Evolutionary conservation across 352 stramenopile genomes (phyloP), one percentile per base, ranked within the genome.

Genomic region (Detonula confervacea): DNA sequence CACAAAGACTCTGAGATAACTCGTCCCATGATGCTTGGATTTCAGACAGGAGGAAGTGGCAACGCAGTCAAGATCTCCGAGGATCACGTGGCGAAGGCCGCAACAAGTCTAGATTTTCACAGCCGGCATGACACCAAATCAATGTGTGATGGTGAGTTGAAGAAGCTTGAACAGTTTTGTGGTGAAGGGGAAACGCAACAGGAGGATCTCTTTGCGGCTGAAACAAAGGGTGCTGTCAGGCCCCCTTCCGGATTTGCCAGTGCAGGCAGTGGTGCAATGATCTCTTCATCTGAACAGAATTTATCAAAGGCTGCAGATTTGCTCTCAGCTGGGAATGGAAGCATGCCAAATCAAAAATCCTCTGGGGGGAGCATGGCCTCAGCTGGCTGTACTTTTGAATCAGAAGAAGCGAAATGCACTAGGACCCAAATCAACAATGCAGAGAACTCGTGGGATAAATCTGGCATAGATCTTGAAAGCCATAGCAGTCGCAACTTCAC

Each of bases 21-120:
- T 4, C 12, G 39, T 20, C 39, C 39, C 16, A 49, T 20, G 39
- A 49, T 30, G 35, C 46, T 56, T 39, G 56, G 56, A 8, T 68
- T 77, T 68, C 11, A 24, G 12, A 68, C 37, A 4, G 67, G 6
- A 54, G 67, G 67, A n/a, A 77, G 67, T 55, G 56, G 67, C 18
- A 67, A 46, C 55, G 67, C 67, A 33, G 59, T 77, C 12, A 24
- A 29, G 8, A 46, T 77, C 2, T 60, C 37, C 2, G 68, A 62
- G 12, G 68, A 77, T 25, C 33, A 62, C 33, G 33, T 77, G 24
- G 57, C 54, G 16, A 55, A 70, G 18, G 68, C 55, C 12, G 18
- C 29, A 14, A 62, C 30, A 16, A 24, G 69, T 46, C 27, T 77
- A 52, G 59, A 39, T 12, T 37, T 35, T 8, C 24, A 49, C 1